These are phyloP conservation scores for Melampsora larici-populina DNA, from an alignment of 1,284 basidiomycete species.

Conservation along the genomic window DNA sequence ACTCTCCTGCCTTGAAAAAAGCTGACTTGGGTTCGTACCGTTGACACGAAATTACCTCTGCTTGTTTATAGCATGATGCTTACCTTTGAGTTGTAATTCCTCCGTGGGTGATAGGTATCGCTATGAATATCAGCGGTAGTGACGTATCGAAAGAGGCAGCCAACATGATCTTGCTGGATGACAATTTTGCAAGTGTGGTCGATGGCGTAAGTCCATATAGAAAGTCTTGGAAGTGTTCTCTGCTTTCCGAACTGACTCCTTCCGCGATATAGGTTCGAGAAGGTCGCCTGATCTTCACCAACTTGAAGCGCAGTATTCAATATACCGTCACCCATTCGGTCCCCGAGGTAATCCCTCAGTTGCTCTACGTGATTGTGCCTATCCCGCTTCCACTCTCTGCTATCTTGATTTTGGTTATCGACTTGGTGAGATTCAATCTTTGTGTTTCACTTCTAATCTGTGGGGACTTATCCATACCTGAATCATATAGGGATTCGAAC, in stretches of 20 bases:
- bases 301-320: slow-evolving; percentile 67
- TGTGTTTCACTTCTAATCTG: neutral
- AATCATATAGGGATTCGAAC: slow-evolving; percentile 62
- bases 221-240: no score
- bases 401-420: slow-evolving; percentile 67
- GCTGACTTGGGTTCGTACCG: slow-evolving; percentile 59
- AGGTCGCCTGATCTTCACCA: slow-evolving; percentile 67
- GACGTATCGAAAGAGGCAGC: slow-evolving; percentile 71
- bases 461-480: slow-evolving; percentile 6
- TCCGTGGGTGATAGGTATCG: slow-evolving; percentile 58
- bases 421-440: slow-evolving; percentile 53
- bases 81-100: no score
- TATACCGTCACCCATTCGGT: slow-evolving; percentile 68
- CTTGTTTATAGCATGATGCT: no score
- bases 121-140: slow-evolving; percentile 70
- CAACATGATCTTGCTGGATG: slow-evolving; percentile 67
- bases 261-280: slow-evolving; percentile 53
- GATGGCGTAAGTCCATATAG: slow-evolving; percentile 60
- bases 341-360: slow-evolving; percentile 63
- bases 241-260: neutral
- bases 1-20: slow-evolving; percentile 67
- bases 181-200: slow-evolving; percentile 63
- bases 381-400: slow-evolving; percentile 66
- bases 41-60: no score
- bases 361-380: slow-evolving; percentile 58